A percentile compares a stretch with the other conserved stretches of the same genome.
These are phyloP conservation scores for Ceratocystis eucalypticola DNA, from an alignment of 2,329 filamentous ascomycete species.

Conservation along the genomic window DNA sequence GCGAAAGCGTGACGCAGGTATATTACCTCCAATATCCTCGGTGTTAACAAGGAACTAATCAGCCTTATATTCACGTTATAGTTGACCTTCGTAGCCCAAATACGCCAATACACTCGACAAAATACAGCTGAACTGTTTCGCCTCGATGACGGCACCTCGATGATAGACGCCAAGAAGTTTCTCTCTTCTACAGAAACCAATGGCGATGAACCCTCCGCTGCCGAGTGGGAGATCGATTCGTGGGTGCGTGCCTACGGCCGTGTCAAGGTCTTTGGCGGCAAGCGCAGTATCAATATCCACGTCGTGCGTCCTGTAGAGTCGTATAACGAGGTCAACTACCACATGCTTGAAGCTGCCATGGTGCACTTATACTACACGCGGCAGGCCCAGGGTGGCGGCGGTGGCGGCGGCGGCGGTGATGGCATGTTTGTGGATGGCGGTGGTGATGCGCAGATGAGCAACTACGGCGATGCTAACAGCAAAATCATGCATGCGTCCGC, in stretches of 20 bases:
- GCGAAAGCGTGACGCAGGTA: conserved; percentile 50
- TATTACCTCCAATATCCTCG: background rate
- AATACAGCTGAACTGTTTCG: conserved; percentile 85
- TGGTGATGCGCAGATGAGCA: conserved; percentile 29
- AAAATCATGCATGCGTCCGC: conserved; percentile 38
- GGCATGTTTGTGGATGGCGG: conserved; percentile 44
- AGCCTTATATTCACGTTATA: conserved; percentile 1
- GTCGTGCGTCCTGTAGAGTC: conserved; percentile 68
- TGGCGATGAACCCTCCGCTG: conserved; percentile 25
- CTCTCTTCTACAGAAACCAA: conserved; percentile 25
- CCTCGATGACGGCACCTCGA: conserved; percentile 86
- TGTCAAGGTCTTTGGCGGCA: conserved; percentile 71
- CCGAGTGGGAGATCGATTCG: conserved; percentile 52
- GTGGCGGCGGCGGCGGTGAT: conserved; percentile 30
- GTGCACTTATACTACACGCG: conserved; percentile 74
- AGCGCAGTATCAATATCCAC: conserved; percentile 67
- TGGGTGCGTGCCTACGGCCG: conserved; percentile 80
- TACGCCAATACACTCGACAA: conserved; percentile 74
- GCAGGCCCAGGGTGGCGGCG: conserved; percentile 39
- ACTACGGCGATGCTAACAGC: conserved; percentile 13
- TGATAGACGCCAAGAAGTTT: conserved; percentile 77
- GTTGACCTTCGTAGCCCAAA: conserved; percentile 72
- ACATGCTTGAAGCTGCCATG: conserved; percentile 77
- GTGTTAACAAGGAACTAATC: background rate
- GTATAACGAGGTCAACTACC: conserved; percentile 86